Percentiles rank a stretch among this genome's conserved stretches.
These are phyloP conservation scores for Adansonia grandidieri DNA, from an alignment of 441 rosid species.

Conservation along the genomic window DNA sequence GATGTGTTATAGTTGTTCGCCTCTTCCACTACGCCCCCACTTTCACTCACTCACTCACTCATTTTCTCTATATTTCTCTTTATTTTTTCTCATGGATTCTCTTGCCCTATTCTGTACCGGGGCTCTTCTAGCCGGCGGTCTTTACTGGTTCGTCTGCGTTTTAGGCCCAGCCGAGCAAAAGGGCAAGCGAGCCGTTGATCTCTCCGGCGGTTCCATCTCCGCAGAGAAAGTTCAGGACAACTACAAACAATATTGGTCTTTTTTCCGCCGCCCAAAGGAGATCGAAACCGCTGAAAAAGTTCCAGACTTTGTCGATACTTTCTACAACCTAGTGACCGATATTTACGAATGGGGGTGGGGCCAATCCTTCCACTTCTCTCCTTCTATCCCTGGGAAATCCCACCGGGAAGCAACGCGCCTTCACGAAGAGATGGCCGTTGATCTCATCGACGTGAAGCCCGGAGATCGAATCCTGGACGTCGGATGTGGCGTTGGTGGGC, in stretches of 20 bases:
- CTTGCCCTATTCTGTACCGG: slow-evolving; percentile 67
- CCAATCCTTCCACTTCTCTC: slow-evolving; percentile 94
- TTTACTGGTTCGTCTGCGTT: slow-evolving; percentile 87
- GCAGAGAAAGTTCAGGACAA: slow-evolving; percentile 82
- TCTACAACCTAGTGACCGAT: slow-evolving; percentile 89
- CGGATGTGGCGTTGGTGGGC: slow-evolving; percentile 94
- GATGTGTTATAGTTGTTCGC: too few species aligned
- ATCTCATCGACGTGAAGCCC: slow-evolving; percentile 60
- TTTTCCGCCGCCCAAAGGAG: slow-evolving; percentile 83
- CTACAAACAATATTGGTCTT: slow-evolving; percentile 84
- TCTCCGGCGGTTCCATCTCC: slow-evolving; percentile 90
- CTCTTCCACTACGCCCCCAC: not conserved
- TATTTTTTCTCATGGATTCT: slow-evolving; percentile 47
- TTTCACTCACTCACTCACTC: not conserved
- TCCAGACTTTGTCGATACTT: slow-evolving; percentile 86
- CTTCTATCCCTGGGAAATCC: slow-evolving; percentile 67
- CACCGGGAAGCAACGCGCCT: slow-evolving; percentile 80
- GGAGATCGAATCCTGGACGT: slow-evolving; percentile 72
- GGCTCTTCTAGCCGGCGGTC: slow-evolving; percentile 62
- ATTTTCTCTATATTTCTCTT: not conserved
- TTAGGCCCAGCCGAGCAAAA: slow-evolving; percentile 80
- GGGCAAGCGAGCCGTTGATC: slow-evolving; percentile 71
- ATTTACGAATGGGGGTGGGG: slow-evolving; percentile 99
- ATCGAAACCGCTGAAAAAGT: slow-evolving; percentile 76
- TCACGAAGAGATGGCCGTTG: slow-evolving; percentile 83